Conservation (phyloP, 106 monocot species). For the Dioscorea dumetorum region DNA sequence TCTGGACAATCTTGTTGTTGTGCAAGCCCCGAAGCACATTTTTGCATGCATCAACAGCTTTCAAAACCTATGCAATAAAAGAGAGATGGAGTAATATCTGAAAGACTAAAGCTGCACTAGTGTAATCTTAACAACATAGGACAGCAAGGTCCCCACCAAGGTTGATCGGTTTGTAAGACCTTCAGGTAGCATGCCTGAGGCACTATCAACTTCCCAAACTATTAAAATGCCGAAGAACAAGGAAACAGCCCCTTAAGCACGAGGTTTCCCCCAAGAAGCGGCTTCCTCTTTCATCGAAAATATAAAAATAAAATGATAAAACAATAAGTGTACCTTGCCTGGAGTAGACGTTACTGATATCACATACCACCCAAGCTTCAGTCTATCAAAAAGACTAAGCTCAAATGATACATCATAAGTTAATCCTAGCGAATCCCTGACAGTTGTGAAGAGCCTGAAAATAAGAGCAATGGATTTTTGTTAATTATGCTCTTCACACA, state of each 20-base stretch:
- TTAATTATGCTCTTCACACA: neutral
- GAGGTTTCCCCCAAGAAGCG: too few species aligned
- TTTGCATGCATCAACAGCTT: conserved; percentile 99
- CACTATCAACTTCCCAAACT: too few species aligned
- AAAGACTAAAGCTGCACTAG: neutral
- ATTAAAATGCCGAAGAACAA: too few species aligned
- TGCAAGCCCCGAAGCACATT: conserved; percentile 86
- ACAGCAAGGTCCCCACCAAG: too few species aligned
- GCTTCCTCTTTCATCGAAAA: neutral
- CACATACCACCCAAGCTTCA: conserved; percentile 95
- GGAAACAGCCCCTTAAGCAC: too few species aligned
- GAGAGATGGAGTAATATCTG: neutral
- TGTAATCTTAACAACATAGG: too few species aligned
- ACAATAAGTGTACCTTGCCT: conserved; percentile 49
- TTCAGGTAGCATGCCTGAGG: too few species aligned
- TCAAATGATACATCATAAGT: conserved; percentile 99
- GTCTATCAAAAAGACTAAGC: conserved; percentile 85
- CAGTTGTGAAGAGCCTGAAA: conserved; percentile 92
- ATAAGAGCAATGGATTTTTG: neutral
- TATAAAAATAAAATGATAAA: neutral
- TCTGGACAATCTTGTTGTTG: conserved; percentile 63
- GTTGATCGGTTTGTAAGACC: too few species aligned
- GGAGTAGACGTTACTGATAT: conserved; percentile 96
- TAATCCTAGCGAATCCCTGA: conserved; percentile 90
- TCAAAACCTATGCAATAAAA: conserved; percentile 48